Conservation (phyloP, 2,329 filamentous ascomycete species). For the Aaosphaeria pasadenensis region DNA sequence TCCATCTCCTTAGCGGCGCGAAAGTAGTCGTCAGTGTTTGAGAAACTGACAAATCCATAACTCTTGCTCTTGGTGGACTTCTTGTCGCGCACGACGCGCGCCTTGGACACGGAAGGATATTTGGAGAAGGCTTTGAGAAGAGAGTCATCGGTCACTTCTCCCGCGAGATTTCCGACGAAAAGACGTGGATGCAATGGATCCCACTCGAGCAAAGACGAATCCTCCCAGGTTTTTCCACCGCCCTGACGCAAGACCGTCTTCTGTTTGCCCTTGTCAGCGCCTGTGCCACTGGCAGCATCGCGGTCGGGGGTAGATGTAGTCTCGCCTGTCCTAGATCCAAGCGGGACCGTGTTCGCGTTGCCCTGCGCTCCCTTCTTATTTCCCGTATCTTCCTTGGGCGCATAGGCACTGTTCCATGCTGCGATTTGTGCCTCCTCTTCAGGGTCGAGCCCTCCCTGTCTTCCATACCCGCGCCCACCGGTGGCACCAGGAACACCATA, state of each 20-base stretch:
- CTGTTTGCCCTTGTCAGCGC: conserved; percentile 58
- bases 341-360: conserved; percentile 8
- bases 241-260: conserved; percentile 87
- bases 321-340: conserved; percentile 28
- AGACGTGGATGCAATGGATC: conserved; percentile 91
- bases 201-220: conserved; percentile 88
- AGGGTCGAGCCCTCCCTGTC: conserved; percentile 56
- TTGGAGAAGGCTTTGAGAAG: conserved; percentile 89
- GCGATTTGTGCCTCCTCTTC: conserved; percentile 90
- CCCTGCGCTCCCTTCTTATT: conserved; percentile 43
- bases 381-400: conserved; percentile 56
- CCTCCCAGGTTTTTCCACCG: conserved; percentile 90
- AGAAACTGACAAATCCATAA: conserved; percentile 95
- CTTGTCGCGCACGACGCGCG: conserved; percentile 91
- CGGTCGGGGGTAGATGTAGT: conserved; percentile 23
- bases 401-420: conserved; percentile 91
- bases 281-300: conserved; percentile 45
- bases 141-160: conserved; percentile 95
- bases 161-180: conserved; percentile 94
- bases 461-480: conserved; percentile 25
- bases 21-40: conserved; percentile 94
- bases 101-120: conserved; percentile 86
- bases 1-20: conserved; percentile 97
- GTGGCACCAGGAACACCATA: conserved; percentile 64
- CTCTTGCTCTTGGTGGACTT: conserved; percentile 94